Evolutionary conservation across 2,329 filamentous ascomycete species (phyloP).

Genomic region (Venturia pyrina): DNA sequence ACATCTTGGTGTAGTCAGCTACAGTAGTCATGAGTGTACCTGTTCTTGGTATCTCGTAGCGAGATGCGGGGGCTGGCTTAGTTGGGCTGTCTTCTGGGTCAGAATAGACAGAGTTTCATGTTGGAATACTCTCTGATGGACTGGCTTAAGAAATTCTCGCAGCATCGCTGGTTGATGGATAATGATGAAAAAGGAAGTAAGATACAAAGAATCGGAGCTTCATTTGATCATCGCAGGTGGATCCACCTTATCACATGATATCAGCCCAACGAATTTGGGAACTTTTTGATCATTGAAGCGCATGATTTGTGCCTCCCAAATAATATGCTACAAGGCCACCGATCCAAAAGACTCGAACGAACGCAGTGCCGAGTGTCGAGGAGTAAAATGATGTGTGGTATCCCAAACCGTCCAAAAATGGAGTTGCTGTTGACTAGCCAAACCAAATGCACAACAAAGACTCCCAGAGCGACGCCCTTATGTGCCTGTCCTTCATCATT

Average conservation of each 20-base stretch:
- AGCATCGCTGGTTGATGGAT: too few species aligned
- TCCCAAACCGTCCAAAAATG: conserved; percentile 2
- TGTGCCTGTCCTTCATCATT: background rate
- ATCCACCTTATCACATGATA: background rate
- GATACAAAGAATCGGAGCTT: too few species aligned
- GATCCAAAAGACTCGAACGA: background rate
- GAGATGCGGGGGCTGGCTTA: background rate
- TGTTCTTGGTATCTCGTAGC: background rate
- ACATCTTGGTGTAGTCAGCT: background rate
- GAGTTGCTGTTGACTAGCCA: conserved; percentile 2
- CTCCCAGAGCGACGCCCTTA: background rate
- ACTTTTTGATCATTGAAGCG: background rate
- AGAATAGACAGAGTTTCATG: too few species aligned
- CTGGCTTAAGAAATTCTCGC: background rate
- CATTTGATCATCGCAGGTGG: too few species aligned
- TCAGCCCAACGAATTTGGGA: background rate
- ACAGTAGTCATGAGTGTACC: background rate
- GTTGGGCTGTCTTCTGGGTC: background rate
- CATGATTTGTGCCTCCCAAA: background rate
- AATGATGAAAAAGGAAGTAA: too few species aligned
- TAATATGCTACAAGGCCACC: background rate
- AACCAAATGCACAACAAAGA: conserved; percentile 1
- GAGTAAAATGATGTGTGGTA: conserved; percentile 1
- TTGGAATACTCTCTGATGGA: too few species aligned
- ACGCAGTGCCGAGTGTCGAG: background rate